A percentile compares a stretch with the other conserved stretches of the same genome.
phyloP scores from a whole-genome alignment of 768 basidiomycete species.

The Russula virescens region DNA sequence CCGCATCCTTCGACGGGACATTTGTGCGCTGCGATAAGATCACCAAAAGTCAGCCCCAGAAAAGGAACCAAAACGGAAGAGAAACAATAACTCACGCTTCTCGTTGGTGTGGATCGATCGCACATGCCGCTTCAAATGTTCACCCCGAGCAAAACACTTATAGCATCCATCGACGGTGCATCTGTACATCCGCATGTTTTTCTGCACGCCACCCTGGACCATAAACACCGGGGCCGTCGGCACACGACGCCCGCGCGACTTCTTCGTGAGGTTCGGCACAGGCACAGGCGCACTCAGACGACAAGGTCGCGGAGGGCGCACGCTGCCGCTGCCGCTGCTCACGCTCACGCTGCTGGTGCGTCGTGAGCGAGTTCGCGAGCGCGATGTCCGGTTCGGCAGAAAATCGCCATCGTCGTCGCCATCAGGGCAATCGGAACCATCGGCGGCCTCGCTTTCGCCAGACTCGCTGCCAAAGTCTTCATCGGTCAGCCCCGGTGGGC shows the following conservation, averaged over 20 bases:
- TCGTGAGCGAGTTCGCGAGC: slow-evolving; percentile 16
- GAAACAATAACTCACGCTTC: slow-evolving; percentile 73
- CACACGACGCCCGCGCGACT: slow-evolving; percentile 71
- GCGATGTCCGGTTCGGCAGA: not conserved
- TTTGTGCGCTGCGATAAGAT: slow-evolving; percentile 53
- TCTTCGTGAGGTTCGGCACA: slow-evolving; percentile 74
- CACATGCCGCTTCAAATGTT: slow-evolving; percentile 87
- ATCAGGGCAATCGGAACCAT: slow-evolving; percentile 10
- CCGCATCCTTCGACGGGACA: slow-evolving; percentile 77
- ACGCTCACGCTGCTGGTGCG: slow-evolving; percentile 20
- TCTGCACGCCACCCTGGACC: slow-evolving; percentile 27
- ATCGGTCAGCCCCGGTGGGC: slow-evolving; percentile 21
- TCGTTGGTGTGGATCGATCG: slow-evolving; percentile 88
- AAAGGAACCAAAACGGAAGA: not conserved
- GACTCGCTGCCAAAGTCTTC: slow-evolving; percentile 20
- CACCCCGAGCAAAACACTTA: slow-evolving; percentile 82
- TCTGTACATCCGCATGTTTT: slow-evolving; percentile 42
- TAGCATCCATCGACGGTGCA: slow-evolving; percentile 81
- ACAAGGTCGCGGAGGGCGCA: slow-evolving; percentile 26
- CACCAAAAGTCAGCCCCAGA: slow-evolving; percentile 13
- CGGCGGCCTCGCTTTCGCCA: slow-evolving; percentile 21
- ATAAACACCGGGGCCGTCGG: slow-evolving; percentile 43
- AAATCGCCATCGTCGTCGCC: slow-evolving; percentile 22
- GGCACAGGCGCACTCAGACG: slow-evolving; percentile 54
- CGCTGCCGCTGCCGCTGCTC: slow-evolving; percentile 19